Base-by-base conservation (phyloP, 371 early-diverging fungal genomes). In the Mucor velutinosus region DNA sequence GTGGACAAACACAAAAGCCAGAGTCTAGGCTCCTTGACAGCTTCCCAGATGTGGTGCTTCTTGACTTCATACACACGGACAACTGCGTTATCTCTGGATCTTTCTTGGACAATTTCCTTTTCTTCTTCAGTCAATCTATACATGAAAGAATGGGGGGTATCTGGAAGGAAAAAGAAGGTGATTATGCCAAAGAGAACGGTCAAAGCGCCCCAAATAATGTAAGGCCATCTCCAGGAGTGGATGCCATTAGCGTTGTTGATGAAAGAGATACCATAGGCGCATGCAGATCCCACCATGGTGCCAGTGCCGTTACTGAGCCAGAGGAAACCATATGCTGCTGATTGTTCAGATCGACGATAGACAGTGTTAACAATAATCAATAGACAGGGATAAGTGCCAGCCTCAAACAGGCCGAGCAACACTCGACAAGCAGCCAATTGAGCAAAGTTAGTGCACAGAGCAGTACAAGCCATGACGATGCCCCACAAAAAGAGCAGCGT, bases 291-390 rank as follows among this genome's bases (percentile, higher is more conserved):
- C 15, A 72, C 35, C 61, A 72, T 65, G 0, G 68, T 68, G 25
- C 72, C 72, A 15, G 58, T 37, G n/a, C 77, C 75, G 19, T 79
- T 76, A 62, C 8, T 60, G 43, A 53, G 57, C 55, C 56, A 56
- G 15, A 56, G 32, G 27, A 64, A 39, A 19, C 72, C 64, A 66
- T 62, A 62, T 11, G 62, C 64, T n/a, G 59, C 66, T 1, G 78
- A 62, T 45, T 78, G 78, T 37, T 80, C 81, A 2, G 70, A 64
- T 30, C 78, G 75, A 33, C 80, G 73, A 58, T 80, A 80, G 1
- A 76, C 47, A 14, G 69, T 73, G 33, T 62, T 71, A 4, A 78
- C 17, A 12, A 80, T 64, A n/a, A 78, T 53, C 14, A 69, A 63
- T 2, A 80, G 33, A 29, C 64, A 70, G 3, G 77, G 75, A 45